Percentiles rank a stretch among this genome's conserved stretches.
Conservation (phyloP, 352 stramenopile species). For the Globisporangium nunn region DNA sequence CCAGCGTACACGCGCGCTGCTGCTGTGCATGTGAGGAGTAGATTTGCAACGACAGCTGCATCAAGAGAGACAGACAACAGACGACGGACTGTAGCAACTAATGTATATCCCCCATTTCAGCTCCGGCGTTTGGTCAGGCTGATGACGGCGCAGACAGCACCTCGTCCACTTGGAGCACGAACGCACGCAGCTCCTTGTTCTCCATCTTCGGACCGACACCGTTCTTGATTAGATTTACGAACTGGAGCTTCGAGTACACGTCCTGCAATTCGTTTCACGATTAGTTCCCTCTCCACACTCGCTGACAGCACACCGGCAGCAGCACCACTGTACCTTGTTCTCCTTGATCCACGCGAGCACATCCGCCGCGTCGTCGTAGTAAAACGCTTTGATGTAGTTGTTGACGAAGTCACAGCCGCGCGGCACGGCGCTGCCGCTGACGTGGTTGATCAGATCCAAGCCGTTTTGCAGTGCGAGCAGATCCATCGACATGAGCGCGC, state of each 20-base stretch:
- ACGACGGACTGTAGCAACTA: background rate
- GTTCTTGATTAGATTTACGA: constrained; percentile 64
- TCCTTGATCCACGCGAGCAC: constrained; percentile 74
- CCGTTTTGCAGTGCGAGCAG: constrained; percentile 86
- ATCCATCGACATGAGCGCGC: constrained; percentile 96
- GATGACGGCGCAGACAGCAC: constrained; percentile 20
- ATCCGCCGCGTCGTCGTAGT: constrained; percentile 70
- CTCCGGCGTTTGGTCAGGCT: background rate
- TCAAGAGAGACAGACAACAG: too few species aligned
- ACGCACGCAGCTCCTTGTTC: constrained; percentile 43
- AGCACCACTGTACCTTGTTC: constrained; percentile 50
- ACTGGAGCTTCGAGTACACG: constrained; percentile 47
- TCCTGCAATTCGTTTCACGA: constrained; percentile 14
- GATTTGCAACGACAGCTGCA: background rate
- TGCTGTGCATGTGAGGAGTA: constrained; percentile 1
- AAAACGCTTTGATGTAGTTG: constrained; percentile 89
- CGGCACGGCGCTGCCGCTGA: constrained; percentile 37
- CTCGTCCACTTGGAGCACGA: constrained; percentile 57
- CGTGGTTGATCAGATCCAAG: constrained; percentile 76
- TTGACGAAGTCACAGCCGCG: constrained; percentile 63
- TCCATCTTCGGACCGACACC: constrained; percentile 48
- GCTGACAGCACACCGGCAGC: background rate
- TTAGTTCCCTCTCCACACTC: background rate
- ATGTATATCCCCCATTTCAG: background rate
- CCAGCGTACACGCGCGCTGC: too few species aligned